Conservation (phyloP, 1,284 basidiomycete genomes). For the Ceraceosorus guamensis region DNA sequence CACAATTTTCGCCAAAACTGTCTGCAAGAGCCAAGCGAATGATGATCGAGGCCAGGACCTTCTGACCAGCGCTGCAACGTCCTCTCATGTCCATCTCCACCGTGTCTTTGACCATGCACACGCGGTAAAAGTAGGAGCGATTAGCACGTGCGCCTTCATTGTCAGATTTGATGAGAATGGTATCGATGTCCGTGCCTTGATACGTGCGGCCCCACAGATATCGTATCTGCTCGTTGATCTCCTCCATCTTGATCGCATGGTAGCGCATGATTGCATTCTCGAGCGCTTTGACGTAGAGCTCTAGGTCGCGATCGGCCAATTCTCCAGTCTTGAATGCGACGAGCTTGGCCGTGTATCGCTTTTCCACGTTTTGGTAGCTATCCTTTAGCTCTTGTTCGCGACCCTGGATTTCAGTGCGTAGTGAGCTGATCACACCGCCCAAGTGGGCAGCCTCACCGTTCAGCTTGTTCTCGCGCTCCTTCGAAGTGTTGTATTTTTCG, state of each 20-base stretch:
- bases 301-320: conserved; percentile 55
- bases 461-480: conserved; percentile 64
- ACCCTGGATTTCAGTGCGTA: conserved; percentile 46
- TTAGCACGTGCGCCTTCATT: conserved; percentile 62
- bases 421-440: conserved; percentile 36
- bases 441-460: conserved; percentile 57
- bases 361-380: conserved; percentile 80
- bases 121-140: conserved; percentile 91
- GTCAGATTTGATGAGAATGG: conserved; percentile 89
- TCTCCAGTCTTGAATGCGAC: conserved; percentile 71
- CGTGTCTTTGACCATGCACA: conserved; percentile 92
- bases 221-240: conserved; percentile 79
- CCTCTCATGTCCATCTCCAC: conserved; percentile 99
- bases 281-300: conserved; percentile 97
- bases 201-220: conserved; percentile 94
- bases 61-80: conserved; percentile 94
- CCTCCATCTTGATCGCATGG: conserved; percentile 97
- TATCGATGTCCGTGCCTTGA: conserved; percentile 98
- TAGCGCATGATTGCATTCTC: conserved; percentile 91
- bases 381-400: conserved; percentile 64
- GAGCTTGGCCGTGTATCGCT: conserved; percentile 79
- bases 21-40: conserved; percentile 96
- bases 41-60: conserved; percentile 98
- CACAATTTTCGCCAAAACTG: conserved; percentile 94
- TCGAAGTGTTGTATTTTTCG: conserved; percentile 64